Evolutionary conservation across 2,329 filamentous ascomycete genomes (phyloP).

Genomic region (Zymoseptoria ardabiliae): DNA sequence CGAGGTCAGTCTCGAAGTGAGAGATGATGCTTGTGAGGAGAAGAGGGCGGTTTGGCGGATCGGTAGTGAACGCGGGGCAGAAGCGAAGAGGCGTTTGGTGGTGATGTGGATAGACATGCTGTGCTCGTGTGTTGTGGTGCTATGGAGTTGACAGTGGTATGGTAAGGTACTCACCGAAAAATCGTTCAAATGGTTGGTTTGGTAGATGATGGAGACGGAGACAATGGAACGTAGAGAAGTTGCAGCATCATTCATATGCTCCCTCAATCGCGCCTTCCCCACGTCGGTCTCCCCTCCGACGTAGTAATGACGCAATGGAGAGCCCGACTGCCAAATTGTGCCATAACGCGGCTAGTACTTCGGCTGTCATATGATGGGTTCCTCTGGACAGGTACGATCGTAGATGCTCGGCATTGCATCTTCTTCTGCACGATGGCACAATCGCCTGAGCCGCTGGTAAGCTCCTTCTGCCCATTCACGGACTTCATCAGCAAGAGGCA

Average conservation of each 20-base stretch:
- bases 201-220: not conserved
- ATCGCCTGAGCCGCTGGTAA: not conserved
- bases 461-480: too few species aligned
- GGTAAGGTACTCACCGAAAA: not conserved
- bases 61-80: not conserved
- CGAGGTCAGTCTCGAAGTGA: not conserved
- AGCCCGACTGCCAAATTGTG: not conserved
- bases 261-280: not conserved
- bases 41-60: not conserved
- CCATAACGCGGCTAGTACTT: not conserved
- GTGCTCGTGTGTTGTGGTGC: not conserved
- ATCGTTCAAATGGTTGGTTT: not conserved
- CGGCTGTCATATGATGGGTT: not conserved
- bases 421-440: not conserved
- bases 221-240: not conserved
- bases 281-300: not conserved
- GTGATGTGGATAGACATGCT: not conserved
- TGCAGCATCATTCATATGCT: not conserved
- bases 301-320: not conserved
- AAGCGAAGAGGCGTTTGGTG: not conserved
- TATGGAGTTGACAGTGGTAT: not conserved
- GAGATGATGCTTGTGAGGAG: not conserved
- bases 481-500: too few species aligned
- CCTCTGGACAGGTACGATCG: not conserved
- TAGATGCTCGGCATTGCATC: not conserved